A percentile compares a stretch with the other conserved stretches of the same genome.
Evolutionary conservation across 495 filamentous ascomycete genomes (phyloP).

Genomic region (Clavariopsis aquatica): DNA sequence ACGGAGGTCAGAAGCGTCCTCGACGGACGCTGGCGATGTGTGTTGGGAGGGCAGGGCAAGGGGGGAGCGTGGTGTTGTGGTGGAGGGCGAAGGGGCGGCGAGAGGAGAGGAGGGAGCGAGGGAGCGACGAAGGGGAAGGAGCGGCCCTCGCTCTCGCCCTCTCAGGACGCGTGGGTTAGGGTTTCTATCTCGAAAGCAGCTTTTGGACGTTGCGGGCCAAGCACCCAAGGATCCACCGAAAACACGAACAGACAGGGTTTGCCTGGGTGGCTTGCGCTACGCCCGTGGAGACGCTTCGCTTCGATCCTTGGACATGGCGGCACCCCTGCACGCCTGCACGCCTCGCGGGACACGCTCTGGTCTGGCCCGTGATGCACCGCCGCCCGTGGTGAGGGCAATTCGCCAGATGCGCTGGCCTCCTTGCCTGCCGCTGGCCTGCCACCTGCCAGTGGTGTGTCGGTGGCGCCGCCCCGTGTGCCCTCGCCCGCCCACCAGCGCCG

Average conservation of each 20-base stretch:
- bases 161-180: not conserved
- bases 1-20: not conserved
- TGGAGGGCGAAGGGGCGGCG: constrained; percentile 4
- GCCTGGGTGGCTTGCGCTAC: constrained; percentile 1
- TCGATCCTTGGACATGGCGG: not conserved
- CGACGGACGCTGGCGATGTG: not conserved
- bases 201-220: not conserved
- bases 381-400: not conserved
- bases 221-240: not conserved
- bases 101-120: not conserved
- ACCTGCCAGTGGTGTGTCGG: constrained; percentile 9
- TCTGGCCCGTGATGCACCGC: constrained; percentile 5
- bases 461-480: constrained; percentile 1
- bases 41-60: not conserved
- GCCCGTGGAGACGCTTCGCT: constrained; percentile 1
- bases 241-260: not conserved
- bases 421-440: constrained; percentile 22
- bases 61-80: not conserved
- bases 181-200: not conserved
- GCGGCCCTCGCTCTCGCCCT: not conserved
- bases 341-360: not conserved
- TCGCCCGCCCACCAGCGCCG: not conserved
- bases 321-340: not conserved
- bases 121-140: constrained; percentile 5
- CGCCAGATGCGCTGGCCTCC: constrained; percentile 2